Evolutionary conservation across 768 basidiomycete genomes (phyloP).

Genomic region (Glaciozyma antarctica): DNA sequence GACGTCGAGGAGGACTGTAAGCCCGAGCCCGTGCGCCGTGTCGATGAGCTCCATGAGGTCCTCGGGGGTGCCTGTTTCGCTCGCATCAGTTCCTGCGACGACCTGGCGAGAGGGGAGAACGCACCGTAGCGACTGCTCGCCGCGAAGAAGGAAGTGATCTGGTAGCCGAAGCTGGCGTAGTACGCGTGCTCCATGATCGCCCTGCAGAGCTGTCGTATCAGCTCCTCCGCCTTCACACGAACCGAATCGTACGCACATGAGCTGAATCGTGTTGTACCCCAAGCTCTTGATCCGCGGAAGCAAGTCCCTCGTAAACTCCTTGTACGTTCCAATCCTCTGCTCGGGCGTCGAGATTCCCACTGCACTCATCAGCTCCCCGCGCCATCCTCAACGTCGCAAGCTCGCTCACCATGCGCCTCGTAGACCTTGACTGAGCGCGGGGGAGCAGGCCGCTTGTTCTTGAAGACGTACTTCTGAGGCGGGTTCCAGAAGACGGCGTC

Average conservation of each 20-base stretch:
- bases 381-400: background rate
- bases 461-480: conserved; percentile 63
- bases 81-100: background rate
- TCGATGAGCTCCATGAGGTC: conserved; percentile 92
- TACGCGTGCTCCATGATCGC: conserved; percentile 57
- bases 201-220: conserved; percentile 61
- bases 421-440: conserved; percentile 70
- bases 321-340: conserved; percentile 80
- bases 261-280: conserved; percentile 93
- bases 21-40: conserved; percentile 83
- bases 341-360: conserved; percentile 92
- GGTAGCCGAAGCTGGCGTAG: conserved; percentile 73
- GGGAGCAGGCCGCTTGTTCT: conserved; percentile 57
- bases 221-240: conserved; percentile 46
- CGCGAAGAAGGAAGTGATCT: conserved; percentile 94
- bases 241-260: conserved; percentile 64
- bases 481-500: conserved; percentile 99
- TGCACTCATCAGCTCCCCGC: conserved; percentile 17
- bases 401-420: conserved; percentile 63
- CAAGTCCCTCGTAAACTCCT: conserved; percentile 77
- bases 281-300: conserved; percentile 80
- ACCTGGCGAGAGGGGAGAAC: conserved; percentile 1
- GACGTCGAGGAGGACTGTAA: conserved; percentile 87
- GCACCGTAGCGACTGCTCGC: conserved; percentile 81
- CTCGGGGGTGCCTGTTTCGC: conserved; percentile 61